A percentile compares a stretch with the other conserved stretches of the same genome.
Conservation (phyloP, 345 rosid genomes). For the Lepidium africanum region DNA sequence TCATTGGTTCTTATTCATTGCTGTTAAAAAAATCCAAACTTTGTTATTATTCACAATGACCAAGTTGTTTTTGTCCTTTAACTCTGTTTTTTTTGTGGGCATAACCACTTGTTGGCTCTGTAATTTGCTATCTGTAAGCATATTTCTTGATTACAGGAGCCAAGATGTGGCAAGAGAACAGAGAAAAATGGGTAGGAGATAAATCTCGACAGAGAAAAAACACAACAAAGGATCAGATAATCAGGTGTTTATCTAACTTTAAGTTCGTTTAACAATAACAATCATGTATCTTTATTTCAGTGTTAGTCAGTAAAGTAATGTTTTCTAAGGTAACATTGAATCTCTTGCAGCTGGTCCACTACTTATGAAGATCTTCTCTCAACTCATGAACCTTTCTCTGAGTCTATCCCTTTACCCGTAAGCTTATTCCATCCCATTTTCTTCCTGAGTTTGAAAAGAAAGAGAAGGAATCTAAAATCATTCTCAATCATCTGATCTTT, state of each 20-base stretch:
- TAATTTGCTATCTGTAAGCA: slow-evolving; percentile 4
- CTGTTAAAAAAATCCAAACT: neutral
- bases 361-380: slow-evolving; percentile 81
- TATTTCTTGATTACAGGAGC: slow-evolving; percentile 40
- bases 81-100: no score
- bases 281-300: neutral
- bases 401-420: slow-evolving; percentile 82
- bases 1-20: neutral
- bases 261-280: neutral
- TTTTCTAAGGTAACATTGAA: slow-evolving; percentile 2
- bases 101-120: neutral
- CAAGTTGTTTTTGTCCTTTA: neutral
- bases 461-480: neutral
- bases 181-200: slow-evolving; percentile 77
- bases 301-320: neutral
- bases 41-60: neutral
- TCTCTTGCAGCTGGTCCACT: slow-evolving; percentile 73
- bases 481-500: neutral
- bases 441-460: neutral
- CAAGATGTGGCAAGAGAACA: slow-evolving; percentile 62
- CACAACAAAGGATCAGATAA: slow-evolving; percentile 54
- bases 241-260: slow-evolving; percentile 45
- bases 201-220: slow-evolving; percentile 36
- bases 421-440: slow-evolving; percentile 13
- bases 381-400: slow-evolving; percentile 67